Conservation (phyloP, 2,329 filamentous ascomycete genomes). For the Colletotrichum zoysiae region DNA sequence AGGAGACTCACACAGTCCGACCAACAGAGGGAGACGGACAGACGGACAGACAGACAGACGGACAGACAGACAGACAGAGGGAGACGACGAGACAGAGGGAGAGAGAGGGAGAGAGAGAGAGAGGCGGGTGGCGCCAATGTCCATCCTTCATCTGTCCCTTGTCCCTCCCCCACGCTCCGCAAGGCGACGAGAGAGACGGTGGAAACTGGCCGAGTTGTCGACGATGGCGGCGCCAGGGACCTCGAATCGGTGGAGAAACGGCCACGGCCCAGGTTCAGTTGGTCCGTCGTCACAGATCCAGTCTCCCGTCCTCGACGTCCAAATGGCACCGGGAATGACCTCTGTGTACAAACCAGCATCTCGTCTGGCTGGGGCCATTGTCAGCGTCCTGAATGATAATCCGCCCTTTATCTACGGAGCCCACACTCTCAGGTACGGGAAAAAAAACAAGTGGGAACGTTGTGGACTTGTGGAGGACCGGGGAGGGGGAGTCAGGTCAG, state of each 20-base stretch:
- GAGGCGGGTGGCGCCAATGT: background rate
- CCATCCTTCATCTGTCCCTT: background rate
- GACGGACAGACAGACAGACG: too few relatives aligned
- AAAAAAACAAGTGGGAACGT: background rate
- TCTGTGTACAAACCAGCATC: background rate
- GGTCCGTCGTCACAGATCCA: background rate
- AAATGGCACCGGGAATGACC: too few relatives aligned
- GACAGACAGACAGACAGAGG: too few relatives aligned
- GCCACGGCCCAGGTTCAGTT: background rate
- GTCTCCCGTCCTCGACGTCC: too few relatives aligned
- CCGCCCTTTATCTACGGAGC: conserved; percentile 5
- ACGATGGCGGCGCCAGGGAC: background rate
- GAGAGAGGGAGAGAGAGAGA: background rate
- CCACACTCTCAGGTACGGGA: background rate
- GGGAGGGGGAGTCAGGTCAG: background rate
- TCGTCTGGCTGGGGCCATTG: background rate
- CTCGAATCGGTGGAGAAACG: background rate
- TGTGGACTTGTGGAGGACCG: conserved; percentile 4
- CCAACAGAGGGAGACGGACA: background rate
- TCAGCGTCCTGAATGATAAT: too few relatives aligned
- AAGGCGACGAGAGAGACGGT: conserved; percentile 22
- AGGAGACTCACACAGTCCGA: background rate
- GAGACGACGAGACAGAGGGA: too few relatives aligned
- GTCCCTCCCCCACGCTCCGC: conserved; percentile 36
- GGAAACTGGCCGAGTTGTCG: conserved; percentile 35